Percentiles rank a stretch among this genome's conserved stretches.
phyloP scores from a whole-genome alignment of 2,329 filamentous ascomycete genomes.

The Ophiocordyceps robertsii region DNA sequence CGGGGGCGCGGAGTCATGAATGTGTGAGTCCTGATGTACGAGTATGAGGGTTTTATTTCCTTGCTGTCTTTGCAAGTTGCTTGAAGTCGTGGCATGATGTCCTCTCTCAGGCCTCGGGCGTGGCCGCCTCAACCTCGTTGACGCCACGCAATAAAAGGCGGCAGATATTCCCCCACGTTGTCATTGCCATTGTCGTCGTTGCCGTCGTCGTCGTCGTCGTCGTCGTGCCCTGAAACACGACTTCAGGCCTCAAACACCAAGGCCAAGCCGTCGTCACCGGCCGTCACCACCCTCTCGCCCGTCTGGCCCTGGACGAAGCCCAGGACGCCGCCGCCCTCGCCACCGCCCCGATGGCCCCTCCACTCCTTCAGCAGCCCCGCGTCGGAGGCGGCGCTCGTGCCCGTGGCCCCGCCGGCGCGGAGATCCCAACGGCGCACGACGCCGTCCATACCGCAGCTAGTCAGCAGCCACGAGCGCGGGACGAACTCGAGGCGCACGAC shows the following conservation, averaged over 20 bases:
- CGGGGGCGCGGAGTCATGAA: too few relatives aligned
- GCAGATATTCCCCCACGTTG: too few relatives aligned
- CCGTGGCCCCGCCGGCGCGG: slow-evolving; percentile 24
- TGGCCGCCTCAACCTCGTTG: too few relatives aligned
- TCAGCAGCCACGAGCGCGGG: slow-evolving; percentile 54
- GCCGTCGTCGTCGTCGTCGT: too few relatives aligned
- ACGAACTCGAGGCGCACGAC: slow-evolving; percentile 93
- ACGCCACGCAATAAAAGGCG: too few relatives aligned
- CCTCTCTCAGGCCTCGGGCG: too few relatives aligned
- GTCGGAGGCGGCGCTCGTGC: slow-evolving; percentile 23
- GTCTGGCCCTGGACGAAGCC: slow-evolving; percentile 76
- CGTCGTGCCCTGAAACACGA: slow-evolving; percentile 45
- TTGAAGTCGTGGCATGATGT: too few relatives aligned
- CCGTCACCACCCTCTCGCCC: slow-evolving; percentile 68
- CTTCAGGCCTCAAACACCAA: slow-evolving; percentile 50
- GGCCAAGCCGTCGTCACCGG: slow-evolving; percentile 70
- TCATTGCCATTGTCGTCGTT: too few relatives aligned
- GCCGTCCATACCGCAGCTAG: slow-evolving; percentile 83
- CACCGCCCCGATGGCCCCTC: slow-evolving; percentile 75
- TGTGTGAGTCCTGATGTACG: too few relatives aligned
- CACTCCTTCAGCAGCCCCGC: slow-evolving; percentile 70
- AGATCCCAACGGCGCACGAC: slow-evolving; percentile 82
- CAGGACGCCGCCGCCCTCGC: slow-evolving; percentile 77
- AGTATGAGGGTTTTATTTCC: too few relatives aligned
- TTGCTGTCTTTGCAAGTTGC: too few relatives aligned